Evolutionary conservation across 2,329 filamentous ascomycete species (phyloP).

Genomic region (Aureobasidium vineae): DNA sequence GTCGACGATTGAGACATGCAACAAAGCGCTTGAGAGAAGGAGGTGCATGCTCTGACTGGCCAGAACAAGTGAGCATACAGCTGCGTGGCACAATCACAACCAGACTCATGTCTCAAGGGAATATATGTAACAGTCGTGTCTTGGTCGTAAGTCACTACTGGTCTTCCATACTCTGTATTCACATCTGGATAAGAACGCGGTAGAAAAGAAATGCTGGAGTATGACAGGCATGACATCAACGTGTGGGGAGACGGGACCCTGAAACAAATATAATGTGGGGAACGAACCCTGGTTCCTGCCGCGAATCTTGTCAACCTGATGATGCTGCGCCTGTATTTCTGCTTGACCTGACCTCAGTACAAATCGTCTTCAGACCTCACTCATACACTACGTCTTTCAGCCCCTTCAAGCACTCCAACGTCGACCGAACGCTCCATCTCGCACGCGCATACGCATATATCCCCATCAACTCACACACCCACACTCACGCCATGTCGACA

Average conservation of each 20-base stretch:
- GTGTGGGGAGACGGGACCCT: neutral
- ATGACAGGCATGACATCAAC: constrained; percentile 5
- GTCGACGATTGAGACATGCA: too few species aligned
- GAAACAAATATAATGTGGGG: constrained; percentile 1
- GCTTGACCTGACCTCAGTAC: neutral
- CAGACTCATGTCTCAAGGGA: neutral
- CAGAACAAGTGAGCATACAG: neutral
- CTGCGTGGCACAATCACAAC: neutral
- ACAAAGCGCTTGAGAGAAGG: neutral
- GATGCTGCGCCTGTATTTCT: neutral
- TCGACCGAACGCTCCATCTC: neutral
- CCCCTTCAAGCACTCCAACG: neutral
- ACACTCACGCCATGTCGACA: constrained; percentile 7
- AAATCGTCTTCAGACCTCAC: neutral
- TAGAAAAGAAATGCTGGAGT: neutral
- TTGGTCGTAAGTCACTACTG: neutral
- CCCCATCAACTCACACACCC: neutral
- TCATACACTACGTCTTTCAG: neutral
- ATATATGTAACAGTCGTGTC: neutral
- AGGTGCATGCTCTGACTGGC: neutral
- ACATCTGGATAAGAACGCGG: neutral
- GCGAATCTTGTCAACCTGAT: neutral
- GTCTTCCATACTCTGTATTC: neutral
- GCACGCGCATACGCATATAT: neutral
- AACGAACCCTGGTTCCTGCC: constrained; percentile 9